phyloP scores from a whole-genome alignment of 768 basidiomycete species.

The Rossbeevera mucosa region DNA sequence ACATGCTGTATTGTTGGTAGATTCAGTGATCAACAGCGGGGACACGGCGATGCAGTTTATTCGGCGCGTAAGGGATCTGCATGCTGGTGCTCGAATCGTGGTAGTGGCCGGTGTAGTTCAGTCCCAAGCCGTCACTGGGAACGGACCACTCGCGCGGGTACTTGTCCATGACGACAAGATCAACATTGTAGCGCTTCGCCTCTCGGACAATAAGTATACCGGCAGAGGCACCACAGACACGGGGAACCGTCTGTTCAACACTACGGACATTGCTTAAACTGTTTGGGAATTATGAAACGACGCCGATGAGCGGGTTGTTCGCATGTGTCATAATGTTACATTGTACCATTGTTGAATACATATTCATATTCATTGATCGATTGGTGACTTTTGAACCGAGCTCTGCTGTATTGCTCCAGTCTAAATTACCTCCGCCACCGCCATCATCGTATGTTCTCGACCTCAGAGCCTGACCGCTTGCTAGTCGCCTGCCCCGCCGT shows the following conservation, averaged over 20 bases:
- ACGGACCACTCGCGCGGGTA: slow-evolving; percentile 10
- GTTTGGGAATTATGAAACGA: neutral
- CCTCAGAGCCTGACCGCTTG: too few relatives aligned
- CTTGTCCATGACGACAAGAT: slow-evolving; percentile 11
- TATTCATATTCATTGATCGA: too few relatives aligned
- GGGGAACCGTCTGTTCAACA: slow-evolving; percentile 14
- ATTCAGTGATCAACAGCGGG: slow-evolving; percentile 14
- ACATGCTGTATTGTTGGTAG: slow-evolving; percentile 14
- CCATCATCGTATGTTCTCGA: too few relatives aligned
- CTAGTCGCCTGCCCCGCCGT: too few relatives aligned
- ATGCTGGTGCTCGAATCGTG: slow-evolving; percentile 14
- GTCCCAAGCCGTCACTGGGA: slow-evolving; percentile 12
- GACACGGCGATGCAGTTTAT: slow-evolving; percentile 13
- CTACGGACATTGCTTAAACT: slow-evolving; percentile 8
- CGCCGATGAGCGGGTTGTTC: too few relatives aligned
- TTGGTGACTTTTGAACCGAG: too few relatives aligned
- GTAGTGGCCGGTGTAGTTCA: slow-evolving; percentile 12
- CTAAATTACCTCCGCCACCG: too few relatives aligned
- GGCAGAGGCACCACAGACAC: slow-evolving; percentile 13
- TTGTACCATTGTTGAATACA: too few relatives aligned
- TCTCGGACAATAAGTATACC: slow-evolving; percentile 14
- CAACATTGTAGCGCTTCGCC: slow-evolving; percentile 10
- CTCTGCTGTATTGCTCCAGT: too few relatives aligned
- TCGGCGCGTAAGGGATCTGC: slow-evolving; percentile 6
- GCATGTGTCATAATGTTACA: too few relatives aligned